phyloP scores from a whole-genome alignment of 176 grass and related monocot genomes.

The Juncus inflexus region DNA sequence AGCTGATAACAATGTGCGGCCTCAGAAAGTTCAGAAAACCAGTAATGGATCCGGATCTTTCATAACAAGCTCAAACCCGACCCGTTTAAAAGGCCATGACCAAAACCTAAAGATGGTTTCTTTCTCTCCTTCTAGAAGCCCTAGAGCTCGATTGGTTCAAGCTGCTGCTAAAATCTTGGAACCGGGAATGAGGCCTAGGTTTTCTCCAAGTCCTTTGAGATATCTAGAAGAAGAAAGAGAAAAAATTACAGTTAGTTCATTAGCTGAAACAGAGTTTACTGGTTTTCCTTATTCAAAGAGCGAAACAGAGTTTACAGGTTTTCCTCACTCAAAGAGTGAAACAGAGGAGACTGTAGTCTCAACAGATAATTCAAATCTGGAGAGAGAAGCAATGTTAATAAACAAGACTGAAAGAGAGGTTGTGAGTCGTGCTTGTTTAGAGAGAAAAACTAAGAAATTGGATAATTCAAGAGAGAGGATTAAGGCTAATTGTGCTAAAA shows the following conservation, averaged over 20 bases:
- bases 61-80: neutral
- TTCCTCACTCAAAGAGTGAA: conserved; percentile 22
- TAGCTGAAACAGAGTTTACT: conserved; percentile 17
- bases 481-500: neutral
- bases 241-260: conserved; percentile 12
- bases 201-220: conserved; percentile 13
- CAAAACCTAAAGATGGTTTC: conserved; percentile 29
- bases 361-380: neutral
- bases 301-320: conserved; percentile 19
- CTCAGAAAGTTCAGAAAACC: conserved; percentile 75
- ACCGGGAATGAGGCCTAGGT: conserved; percentile 33
- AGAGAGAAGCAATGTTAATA: conserved; percentile 1
- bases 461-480: neutral
- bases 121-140: conserved; percentile 34
- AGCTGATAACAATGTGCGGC: conserved; percentile 29
- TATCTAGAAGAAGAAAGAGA: conserved; percentile 23
- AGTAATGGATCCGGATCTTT: conserved; percentile 22
- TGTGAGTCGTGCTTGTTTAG: neutral
- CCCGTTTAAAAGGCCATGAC: conserved; percentile 31
- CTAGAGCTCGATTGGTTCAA: conserved; percentile 40
- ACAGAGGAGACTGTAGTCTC: neutral
- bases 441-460: conserved; percentile 15
- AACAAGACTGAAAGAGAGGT: conserved; percentile 6
- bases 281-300: conserved; percentile 17
- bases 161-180: conserved; percentile 74